These are phyloP conservation scores for Cinchona pubescens DNA, from an alignment of 257 asterid genomes.

Conservation along the genomic window DNA sequence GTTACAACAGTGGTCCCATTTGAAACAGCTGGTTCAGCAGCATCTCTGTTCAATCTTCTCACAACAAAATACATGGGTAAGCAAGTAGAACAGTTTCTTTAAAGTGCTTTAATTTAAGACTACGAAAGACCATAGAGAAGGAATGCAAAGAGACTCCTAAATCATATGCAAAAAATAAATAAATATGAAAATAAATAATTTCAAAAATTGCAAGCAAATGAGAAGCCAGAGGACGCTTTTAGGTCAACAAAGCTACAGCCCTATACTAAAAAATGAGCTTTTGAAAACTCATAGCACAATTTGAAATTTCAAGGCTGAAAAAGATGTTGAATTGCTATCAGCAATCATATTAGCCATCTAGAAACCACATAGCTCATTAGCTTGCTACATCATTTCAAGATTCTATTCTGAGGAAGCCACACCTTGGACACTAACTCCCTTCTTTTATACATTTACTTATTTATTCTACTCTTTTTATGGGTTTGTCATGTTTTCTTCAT, in stretches of 20 bases:
- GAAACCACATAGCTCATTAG: background rate
- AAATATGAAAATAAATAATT: no score
- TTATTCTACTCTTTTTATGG: background rate
- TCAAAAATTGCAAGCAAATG: no score
- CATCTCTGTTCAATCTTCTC: constrained; percentile 50
- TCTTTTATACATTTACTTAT: background rate
- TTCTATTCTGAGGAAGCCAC: background rate
- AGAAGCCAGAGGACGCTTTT: background rate
- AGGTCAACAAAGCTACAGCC: background rate
- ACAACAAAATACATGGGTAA: constrained; percentile 17
- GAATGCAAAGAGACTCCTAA: background rate
- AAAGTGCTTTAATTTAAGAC: background rate
- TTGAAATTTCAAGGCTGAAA: background rate
- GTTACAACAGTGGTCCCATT: constrained; percentile 50
- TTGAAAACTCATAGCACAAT: background rate
- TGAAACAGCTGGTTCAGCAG: constrained; percentile 43
- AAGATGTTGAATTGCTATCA: background rate
- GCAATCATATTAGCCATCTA: background rate
- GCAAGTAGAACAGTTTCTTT: background rate
- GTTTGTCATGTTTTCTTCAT: background rate
- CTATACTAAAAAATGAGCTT: background rate
- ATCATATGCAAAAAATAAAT: background rate
- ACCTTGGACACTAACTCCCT: background rate
- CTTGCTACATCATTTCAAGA: background rate
- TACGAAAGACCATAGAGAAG: background rate